Evolutionary conservation across 2,329 filamentous ascomycete species (phyloP).

Genomic region (Ophiobolus disseminans): DNA sequence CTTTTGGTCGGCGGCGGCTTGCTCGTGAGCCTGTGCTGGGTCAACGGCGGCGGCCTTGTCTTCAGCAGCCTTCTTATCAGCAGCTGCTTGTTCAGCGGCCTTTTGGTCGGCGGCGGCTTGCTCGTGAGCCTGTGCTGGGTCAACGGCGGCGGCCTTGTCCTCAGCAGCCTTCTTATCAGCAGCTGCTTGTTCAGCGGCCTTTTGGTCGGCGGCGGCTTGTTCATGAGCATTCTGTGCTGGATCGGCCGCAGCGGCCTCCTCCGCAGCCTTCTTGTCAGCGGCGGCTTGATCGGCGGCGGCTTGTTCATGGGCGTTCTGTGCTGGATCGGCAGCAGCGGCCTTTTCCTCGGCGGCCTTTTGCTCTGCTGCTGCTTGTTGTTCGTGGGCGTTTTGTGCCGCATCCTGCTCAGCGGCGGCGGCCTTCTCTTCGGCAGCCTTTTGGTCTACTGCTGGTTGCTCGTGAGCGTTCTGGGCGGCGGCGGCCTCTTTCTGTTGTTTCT

Average conservation of each 20-base stretch:
- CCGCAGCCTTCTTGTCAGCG: not conserved
- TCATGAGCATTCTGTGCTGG: not conserved
- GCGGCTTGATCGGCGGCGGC: conserved; percentile 8
- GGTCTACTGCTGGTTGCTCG: not conserved
- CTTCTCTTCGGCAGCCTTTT: conserved; percentile 1
- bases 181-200: conserved; percentile 3
- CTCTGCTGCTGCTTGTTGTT: no score
- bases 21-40: no score
- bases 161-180: conserved; percentile 4
- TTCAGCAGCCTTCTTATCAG: conserved; percentile 3
- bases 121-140: conserved; percentile 2
- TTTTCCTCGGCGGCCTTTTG: conserved; percentile 3
- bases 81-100: not conserved
- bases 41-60: not conserved
- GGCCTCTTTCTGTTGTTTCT: conserved; percentile 1
- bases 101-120: conserved; percentile 2
- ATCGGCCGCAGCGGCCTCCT: conserved; percentile 4
- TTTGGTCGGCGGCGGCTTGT: conserved; percentile 4
- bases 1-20: conserved; percentile 2
- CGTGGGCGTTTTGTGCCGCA: no score
- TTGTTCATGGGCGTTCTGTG: no score
- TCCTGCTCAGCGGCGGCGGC: conserved; percentile 8
- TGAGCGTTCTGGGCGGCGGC: conserved; percentile 4
- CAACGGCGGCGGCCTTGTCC: conserved; percentile 1
- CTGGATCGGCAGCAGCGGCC: no score